A percentile compares a stretch with the other conserved stretches of the same genome.
Conservation (phyloP, 345 rosid species). For the Lepidium didymum region DNA sequence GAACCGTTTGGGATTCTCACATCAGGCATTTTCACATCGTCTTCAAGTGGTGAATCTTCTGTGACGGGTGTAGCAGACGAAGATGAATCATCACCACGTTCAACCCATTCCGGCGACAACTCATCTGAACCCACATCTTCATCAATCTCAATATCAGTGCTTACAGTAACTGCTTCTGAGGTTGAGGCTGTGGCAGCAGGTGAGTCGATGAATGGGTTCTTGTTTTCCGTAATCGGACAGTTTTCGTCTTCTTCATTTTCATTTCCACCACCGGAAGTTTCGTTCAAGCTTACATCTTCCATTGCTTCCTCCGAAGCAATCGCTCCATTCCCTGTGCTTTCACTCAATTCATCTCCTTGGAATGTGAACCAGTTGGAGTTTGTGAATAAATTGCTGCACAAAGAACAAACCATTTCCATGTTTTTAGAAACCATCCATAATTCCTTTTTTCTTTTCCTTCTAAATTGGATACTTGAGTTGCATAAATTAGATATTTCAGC, state of each 20-base stretch:
- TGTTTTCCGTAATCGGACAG: conserved; percentile 38
- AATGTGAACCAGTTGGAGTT: conserved; percentile 97
- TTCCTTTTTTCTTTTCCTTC: neutral
- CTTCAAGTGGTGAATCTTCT: conserved; percentile 22
- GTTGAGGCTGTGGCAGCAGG: conserved; percentile 19
- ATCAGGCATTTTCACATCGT: conserved; percentile 30
- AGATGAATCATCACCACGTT: conserved; percentile 42
- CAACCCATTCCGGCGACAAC: conserved; percentile 68
- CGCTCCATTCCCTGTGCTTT: conserved; percentile 41
- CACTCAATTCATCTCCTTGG: conserved; percentile 68
- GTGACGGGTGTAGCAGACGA: conserved; percentile 45
- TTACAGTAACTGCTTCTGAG: conserved; percentile 27
- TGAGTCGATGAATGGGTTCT: conserved; percentile 10
- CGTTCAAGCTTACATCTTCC: conserved; percentile 81
- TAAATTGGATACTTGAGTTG: neutral
- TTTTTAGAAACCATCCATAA: neutral
- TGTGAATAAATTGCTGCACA: conserved; percentile 72
- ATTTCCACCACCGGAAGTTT: conserved; percentile 66
- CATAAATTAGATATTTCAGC: conserved; percentile 1
- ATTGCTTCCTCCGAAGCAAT: conserved; percentile 56
- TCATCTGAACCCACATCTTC: conserved; percentile 52
- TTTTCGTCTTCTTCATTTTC: conserved; percentile 56
- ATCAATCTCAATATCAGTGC: conserved; percentile 38
- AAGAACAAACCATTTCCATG: neutral
- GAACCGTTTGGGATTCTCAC: conserved; percentile 35